Conservation (phyloP, 2,329 filamentous ascomycete genomes). For the Trichoderma polysporum region DNA sequence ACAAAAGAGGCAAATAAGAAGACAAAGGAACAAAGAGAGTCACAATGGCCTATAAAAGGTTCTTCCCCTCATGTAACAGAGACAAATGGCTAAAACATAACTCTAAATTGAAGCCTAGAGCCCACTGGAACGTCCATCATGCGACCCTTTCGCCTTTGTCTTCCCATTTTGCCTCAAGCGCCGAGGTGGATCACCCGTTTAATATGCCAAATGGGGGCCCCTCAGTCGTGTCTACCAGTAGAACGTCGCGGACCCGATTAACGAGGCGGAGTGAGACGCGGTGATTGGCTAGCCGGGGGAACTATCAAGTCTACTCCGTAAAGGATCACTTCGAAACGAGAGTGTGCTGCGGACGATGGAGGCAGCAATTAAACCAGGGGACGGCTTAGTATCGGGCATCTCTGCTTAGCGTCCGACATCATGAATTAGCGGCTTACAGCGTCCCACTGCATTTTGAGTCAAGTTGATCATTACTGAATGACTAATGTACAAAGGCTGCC, state of each 20-base stretch:
- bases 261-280: neutral
- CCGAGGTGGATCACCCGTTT: neutral
- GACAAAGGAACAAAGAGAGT: neutral
- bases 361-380: no score
- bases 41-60: neutral
- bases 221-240: conserved; percentile 8
- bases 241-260: neutral
- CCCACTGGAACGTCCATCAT: neutral
- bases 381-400: no score
- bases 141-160: neutral
- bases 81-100: conserved; percentile 10
- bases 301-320: no score
- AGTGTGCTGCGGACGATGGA: no score
- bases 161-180: neutral
- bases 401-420: no score
- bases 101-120: conserved; percentile 9
- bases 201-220: neutral
- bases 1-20: neutral
- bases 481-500: no score
- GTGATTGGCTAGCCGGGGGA: neutral
- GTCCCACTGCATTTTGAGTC: no score
- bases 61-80: neutral
- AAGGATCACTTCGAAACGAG: no score
- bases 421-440: no score
- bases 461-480: no score